A percentile compares a stretch with the other conserved stretches of the same genome.
Conservation (phyloP, 176 grass and related monocot species). For the Phragmites australis region DNA sequence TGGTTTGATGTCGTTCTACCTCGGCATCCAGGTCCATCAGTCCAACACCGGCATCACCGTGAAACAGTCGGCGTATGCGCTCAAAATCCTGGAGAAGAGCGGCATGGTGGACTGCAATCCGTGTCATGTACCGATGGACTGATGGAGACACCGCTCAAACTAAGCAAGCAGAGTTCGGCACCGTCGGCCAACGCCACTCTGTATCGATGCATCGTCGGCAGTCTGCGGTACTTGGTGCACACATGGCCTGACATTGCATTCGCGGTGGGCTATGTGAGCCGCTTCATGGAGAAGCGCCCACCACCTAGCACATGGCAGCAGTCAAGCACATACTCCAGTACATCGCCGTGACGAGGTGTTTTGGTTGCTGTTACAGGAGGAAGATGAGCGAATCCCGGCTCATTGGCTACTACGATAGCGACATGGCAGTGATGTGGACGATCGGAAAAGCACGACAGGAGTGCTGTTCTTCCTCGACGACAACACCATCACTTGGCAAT, state of each 20-base stretch:
- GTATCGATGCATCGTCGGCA: neutral
- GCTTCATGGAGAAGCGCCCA: neutral
- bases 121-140: neutral
- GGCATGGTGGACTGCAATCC: neutral
- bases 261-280: neutral
- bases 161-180: neutral
- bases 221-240: neutral
- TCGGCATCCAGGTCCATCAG: neutral
- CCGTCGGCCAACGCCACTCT: neutral
- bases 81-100: neutral
- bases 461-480: too few species aligned
- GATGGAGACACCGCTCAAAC: neutral
- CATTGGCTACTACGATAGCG: too few species aligned
- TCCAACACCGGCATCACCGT: rapidly evolving
- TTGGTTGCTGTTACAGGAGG: too few species aligned
- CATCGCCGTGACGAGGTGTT: too few species aligned
- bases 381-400: too few species aligned
- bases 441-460: too few species aligned
- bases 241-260: neutral
- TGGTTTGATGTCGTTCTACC: neutral
- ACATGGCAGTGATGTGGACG: too few species aligned
- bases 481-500: too few species aligned
- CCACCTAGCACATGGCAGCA: too few species aligned
- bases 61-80: neutral
- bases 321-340: too few species aligned